Evolutionary conservation across 805 yeast genomes (phyloP), one percentile per base, ranked within the genome.

Genomic region (Monosporozyma siamensis): DNA sequence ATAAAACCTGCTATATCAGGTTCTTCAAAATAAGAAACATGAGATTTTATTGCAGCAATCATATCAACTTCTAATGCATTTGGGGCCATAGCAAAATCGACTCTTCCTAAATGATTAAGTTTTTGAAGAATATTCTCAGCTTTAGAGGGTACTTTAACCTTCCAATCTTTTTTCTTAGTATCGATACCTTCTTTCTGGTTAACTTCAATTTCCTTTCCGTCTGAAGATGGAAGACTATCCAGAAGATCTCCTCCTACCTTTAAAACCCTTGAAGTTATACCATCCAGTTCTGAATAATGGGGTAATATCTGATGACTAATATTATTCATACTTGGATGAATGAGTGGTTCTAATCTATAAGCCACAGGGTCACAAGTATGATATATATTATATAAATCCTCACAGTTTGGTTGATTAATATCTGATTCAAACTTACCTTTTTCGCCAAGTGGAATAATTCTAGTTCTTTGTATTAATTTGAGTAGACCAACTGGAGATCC

Each of bases 401-500:
- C 63, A 48, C 82, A 80, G 25, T 70, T 71, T 3, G 92, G 87
- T 3, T 39, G 41, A 26, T 38, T 38, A 6, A 41, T 26, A 8
- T 32, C n/a, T 14, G 44, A 12, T 45, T 25, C 6, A 27, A 29
- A 11, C 18, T 18, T 10, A 7, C 15, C 9, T 18, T 21, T 14
- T 4, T 48, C 14, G 6, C 48, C 39, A 23, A 77, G 54, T 1
- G 80, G 67, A 3, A 24, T 23, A n/a, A 88, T 71, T 38, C 74
- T 75, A 35, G 72, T 72, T 36, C 80, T 74, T 49, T 77, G 79
- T 32, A 92, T 72, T 25, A 90, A 66, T 59, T 83, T 82, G 63
- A 89, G 83, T 17, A 87, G 78, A 1, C 96, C 97, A 27, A 84
- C 74, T 0, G 97, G 98, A 2, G 95, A 86, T 0, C 97, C 98